Percentiles rank a stretch among this genome's conserved stretches.
Evolutionary conservation across 306 rosid species (phyloP).

Genomic region (Cajanus cajan): DNA sequence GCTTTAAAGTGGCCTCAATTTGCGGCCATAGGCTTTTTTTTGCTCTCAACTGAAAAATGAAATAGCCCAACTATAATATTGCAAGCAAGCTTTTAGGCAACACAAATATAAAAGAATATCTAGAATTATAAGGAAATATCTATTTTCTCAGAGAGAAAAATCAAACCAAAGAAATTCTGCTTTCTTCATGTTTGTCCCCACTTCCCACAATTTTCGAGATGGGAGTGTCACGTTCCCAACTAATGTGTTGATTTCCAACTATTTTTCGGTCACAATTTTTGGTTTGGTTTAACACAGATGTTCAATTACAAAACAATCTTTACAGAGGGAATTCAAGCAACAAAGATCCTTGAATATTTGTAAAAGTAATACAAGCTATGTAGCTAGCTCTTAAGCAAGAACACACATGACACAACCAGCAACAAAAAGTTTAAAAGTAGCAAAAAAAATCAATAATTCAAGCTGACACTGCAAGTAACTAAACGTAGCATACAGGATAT

Average conservation of each 20-base stretch:
- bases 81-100: neutral
- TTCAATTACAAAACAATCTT: neutral
- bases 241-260: neutral
- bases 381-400: neutral
- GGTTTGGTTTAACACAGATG: neutral
- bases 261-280: neutral
- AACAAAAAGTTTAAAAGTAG: neutral
- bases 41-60: slow-evolving; percentile 53
- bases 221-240: neutral
- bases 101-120: neutral
- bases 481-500: neutral
- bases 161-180: neutral
- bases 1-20: slow-evolving; percentile 73
- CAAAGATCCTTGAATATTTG: neutral
- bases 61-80: slow-evolving; percentile 6
- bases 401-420: neutral
- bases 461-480: neutral
- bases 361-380: neutral
- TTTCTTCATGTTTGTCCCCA: neutral
- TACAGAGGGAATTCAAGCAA: neutral
- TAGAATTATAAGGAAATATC: neutral
- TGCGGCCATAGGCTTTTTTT: slow-evolving; percentile 74
- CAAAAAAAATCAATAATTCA: neutral
- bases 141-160: neutral
- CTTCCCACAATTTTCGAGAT: neutral